Percentiles rank a stretch among this genome's conserved stretches.
Conservation (phyloP, 108 stramenopile genomes). For the Stephanodiscus triporus region DNA sequence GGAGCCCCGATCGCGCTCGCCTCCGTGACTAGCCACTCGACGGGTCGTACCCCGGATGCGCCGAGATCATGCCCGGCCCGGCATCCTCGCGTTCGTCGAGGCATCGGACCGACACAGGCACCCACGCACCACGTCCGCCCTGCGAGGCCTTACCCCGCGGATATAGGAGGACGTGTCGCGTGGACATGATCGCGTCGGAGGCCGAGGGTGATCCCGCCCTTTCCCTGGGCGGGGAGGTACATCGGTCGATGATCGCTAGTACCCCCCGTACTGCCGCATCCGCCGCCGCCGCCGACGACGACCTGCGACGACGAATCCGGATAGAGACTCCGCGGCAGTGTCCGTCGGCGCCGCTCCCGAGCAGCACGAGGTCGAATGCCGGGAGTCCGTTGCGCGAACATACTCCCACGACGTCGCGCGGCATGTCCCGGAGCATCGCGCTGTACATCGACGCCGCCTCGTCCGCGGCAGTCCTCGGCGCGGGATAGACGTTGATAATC, state of each 20-base stretch:
- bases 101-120: background rate
- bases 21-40: conserved; percentile 1
- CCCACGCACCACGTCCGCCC: background rate
- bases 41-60: background rate
- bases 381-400: background rate
- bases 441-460: background rate
- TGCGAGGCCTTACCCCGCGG: background rate
- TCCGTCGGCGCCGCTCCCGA: conserved; percentile 1
- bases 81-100: background rate
- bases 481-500: background rate
- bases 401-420: background rate
- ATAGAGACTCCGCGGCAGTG: background rate
- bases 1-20: background rate
- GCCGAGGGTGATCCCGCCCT: background rate
- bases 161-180: background rate
- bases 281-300: no score
- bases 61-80: background rate
- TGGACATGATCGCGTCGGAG: background rate
- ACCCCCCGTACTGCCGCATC: background rate
- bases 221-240: background rate
- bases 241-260: background rate
- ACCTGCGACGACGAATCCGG: background rate
- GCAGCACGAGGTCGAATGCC: background rate
- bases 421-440: background rate
- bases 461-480: background rate